These are phyloP conservation scores for Avena eriantha DNA, from an alignment of 176 grass and related monocot species.

Conservation along the genomic window DNA sequence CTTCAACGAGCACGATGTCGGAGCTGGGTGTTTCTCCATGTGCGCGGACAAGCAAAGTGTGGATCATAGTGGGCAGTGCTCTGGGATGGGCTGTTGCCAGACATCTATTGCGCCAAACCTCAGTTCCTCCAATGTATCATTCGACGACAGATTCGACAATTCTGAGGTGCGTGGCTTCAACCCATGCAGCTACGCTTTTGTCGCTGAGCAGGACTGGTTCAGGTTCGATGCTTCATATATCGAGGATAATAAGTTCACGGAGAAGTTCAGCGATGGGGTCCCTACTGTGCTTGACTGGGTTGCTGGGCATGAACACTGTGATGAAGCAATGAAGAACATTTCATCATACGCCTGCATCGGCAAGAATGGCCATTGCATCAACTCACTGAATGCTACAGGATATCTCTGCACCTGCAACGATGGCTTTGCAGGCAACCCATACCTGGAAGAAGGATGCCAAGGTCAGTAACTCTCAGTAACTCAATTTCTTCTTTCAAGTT, in stretches of 20 bases:
- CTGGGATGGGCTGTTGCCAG: conserved; percentile 53
- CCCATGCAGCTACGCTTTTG: conserved; percentile 45
- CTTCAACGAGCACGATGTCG: not conserved
- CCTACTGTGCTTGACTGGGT: conserved; percentile 52
- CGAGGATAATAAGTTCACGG: not conserved
- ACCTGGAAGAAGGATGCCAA: conserved; percentile 49
- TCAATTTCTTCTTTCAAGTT: not conserved
- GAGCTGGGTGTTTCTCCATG: conserved; percentile 43
- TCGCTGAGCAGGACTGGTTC: conserved; percentile 34
- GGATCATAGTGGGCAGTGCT: conserved; percentile 38
- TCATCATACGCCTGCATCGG: conserved; percentile 35
- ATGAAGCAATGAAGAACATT: not conserved
- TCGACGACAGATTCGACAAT: conserved; percentile 35
- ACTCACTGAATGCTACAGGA: conserved; percentile 36
- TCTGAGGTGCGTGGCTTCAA: conserved; percentile 12
- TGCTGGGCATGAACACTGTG: conserved; percentile 20
- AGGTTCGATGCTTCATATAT: conserved; percentile 39
- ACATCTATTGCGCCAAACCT: conserved; percentile 45
- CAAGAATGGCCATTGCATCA: conserved; percentile 30
- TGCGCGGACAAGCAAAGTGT: conserved; percentile 5
- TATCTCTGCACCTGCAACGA: conserved; percentile 18
- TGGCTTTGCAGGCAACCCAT: conserved; percentile 47
- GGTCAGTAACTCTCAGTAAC: conserved; percentile 4
- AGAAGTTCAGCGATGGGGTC: conserved; percentile 32
- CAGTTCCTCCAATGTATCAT: not conserved